Conservation (phyloP, 2,329 filamentous ascomycete genomes). For the Clarireedia hainanense region DNA sequence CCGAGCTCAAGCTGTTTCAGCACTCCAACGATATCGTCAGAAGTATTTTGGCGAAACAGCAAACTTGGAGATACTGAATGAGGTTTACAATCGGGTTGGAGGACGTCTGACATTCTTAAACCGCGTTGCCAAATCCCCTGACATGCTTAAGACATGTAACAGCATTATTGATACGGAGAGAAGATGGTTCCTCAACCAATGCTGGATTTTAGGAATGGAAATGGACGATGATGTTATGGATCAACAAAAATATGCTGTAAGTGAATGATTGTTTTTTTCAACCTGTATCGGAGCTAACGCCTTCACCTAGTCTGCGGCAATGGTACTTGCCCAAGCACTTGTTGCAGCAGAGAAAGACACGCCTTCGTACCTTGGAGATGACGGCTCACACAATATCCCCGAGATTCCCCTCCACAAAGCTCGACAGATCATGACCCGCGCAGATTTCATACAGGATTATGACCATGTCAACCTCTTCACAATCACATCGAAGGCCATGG, state of each 20-base stretch:
- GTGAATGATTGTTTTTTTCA: slow-evolving; percentile 28
- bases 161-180: slow-evolving; percentile 64
- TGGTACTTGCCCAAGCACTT: slow-evolving; percentile 85
- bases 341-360: slow-evolving; percentile 64
- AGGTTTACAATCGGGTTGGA: slow-evolving; percentile 80
- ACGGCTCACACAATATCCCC: slow-evolving; percentile 44
- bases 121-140: slow-evolving; percentile 73
- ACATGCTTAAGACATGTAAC: slow-evolving; percentile 76
- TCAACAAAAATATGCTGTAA: slow-evolving; percentile 87
- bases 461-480: slow-evolving; percentile 94
- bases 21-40: slow-evolving; percentile 70
- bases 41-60: slow-evolving; percentile 65
- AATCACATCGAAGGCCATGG: slow-evolving; percentile 78
- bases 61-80: slow-evolving; percentile 49
- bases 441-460: slow-evolving; percentile 88
- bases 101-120: slow-evolving; percentile 84
- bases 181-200: slow-evolving; percentile 73
- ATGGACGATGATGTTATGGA: slow-evolving; percentile 99
- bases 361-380: slow-evolving; percentile 5
- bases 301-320: slow-evolving; percentile 63
- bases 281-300: background rate
- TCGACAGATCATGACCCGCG: slow-evolving; percentile 88
- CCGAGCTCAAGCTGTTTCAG: slow-evolving; percentile 67
- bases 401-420: slow-evolving; percentile 75
- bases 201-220: slow-evolving; percentile 65